Evolutionary conservation across 2,329 filamentous ascomycete genomes (phyloP).

Genomic region (Phialophora tarda): DNA sequence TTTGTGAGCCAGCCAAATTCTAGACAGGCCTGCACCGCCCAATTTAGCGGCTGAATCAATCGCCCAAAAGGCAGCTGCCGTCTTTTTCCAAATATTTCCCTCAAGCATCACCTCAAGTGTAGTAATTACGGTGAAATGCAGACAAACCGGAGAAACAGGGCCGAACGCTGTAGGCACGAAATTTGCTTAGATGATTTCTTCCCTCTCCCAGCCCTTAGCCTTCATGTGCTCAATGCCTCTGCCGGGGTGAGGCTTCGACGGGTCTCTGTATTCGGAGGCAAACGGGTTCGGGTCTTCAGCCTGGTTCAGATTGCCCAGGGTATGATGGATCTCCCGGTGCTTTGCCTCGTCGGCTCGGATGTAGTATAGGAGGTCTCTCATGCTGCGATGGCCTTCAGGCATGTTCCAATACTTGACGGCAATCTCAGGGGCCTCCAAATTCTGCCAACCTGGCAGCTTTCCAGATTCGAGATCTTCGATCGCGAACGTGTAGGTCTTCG

Average conservation of each 20-base stretch:
- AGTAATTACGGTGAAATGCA: not conserved
- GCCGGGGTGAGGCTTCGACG: conserved; percentile 68
- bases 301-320: conserved; percentile 84
- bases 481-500: conserved; percentile 90
- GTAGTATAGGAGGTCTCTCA: conserved; percentile 86
- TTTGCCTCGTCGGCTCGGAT: conserved; percentile 88
- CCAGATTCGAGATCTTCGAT: conserved; percentile 86
- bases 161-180: not conserved
- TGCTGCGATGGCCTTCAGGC: conserved; percentile 79
- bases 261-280: conserved; percentile 78
- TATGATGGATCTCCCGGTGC: conserved; percentile 95
- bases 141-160: not conserved
- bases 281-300: conserved; percentile 91
- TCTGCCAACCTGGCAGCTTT: conserved; percentile 79
- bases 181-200: conserved; percentile 69
- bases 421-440: conserved; percentile 82
- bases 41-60: not conserved
- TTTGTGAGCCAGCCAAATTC: conserved; percentile 17
- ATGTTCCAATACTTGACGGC: conserved; percentile 93
- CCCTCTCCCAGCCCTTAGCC: conserved; percentile 78
- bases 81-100: not conserved
- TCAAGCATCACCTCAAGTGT: conserved; percentile 4
- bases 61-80: conserved; percentile 3
- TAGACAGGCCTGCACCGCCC: conserved; percentile 11
- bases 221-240: conserved; percentile 69